Conservation (phyloP, 106 monocot species). For the Dendrobium officinale region DNA sequence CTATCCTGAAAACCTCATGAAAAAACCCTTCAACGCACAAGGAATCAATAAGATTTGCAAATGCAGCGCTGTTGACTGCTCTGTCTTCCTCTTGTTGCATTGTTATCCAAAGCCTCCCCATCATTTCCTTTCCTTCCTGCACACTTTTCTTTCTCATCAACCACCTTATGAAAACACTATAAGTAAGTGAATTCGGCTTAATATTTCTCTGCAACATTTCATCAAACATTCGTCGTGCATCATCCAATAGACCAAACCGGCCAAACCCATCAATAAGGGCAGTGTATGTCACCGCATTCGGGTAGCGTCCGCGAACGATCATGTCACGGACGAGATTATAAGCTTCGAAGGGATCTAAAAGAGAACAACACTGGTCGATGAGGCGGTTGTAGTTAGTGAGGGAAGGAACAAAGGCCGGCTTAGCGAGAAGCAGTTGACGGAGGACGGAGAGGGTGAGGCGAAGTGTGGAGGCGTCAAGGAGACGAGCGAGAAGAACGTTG, state of each 20-base stretch:
- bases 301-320: constrained; percentile 27
- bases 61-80: constrained; percentile 44
- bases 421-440: constrained; percentile 19
- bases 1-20: constrained; percentile 69
- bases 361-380: constrained; percentile 41
- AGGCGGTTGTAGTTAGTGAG: constrained; percentile 63
- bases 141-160: constrained; percentile 40
- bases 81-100: constrained; percentile 29
- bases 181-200: constrained; percentile 66
- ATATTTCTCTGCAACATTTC: constrained; percentile 50
- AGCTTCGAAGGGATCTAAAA: constrained; percentile 17
- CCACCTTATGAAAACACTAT: constrained; percentile 50
- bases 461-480: constrained; percentile 53
- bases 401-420: constrained; percentile 46
- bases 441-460: constrained; percentile 42
- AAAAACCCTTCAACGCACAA: constrained; percentile 71
- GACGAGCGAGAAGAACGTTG: constrained; percentile 52
- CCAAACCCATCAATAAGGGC: constrained; percentile 56
- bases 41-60: constrained; percentile 64
- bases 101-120: constrained; percentile 47
- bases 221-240: constrained; percentile 54
- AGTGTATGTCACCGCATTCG: constrained; percentile 55
- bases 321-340: constrained; percentile 30
- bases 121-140: constrained; percentile 33
- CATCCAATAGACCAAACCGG: constrained; percentile 19